Base-by-base conservation (phyloP, 2,329 filamentous ascomycete species). In the Fusarium sp. region DNA sequence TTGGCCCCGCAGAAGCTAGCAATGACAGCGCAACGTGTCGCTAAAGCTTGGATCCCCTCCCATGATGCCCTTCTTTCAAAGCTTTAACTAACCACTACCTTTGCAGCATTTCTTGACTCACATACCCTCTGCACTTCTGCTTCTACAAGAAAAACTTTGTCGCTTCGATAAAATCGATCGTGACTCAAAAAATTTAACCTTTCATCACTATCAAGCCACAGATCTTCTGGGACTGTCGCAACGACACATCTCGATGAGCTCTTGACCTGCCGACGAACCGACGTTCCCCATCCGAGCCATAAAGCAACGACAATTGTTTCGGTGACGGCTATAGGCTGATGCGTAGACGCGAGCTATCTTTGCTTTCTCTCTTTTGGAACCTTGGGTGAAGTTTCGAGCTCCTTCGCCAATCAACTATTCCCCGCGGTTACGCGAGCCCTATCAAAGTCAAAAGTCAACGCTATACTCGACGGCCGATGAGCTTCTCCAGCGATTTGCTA, bases 271-370 rank as follows among this genome's bases (percentile, higher is more conserved):
- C 68, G 53, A 74, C 74, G 66, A 64, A 70, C 46, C 58, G 52
- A 62, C 52, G 17, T 71, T 50, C 17, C 47, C 63, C 50, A 70
- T 59, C 47, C 65, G 62, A 67, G 46, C 55, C 62, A 60, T 45
- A 58, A 57, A 60, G 46, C 39, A 46, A 39, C 64, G 49, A 73
- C 71, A 57, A 67, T 58, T 64, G 71, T 62, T 65, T 63, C 73
- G 73, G 70, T 71, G 62, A 57, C 65, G 67, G 68, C 67, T 56
- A 65, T 70, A 77, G 74, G 78, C 79, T 76, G 80, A 83, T 83
- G 82, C 80, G 78, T 79, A 78, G 79, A 82, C 80, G 79, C 80
- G 81, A 81, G 79, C 75, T 77, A 70, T 75, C 68, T 67, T 71
- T 74, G 65, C 73, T 76, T 62, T 78, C 78, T 75, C 72, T 79